Evolutionary conservation across 495 filamentous ascomycete genomes (phyloP).

Genomic region (Penicillium waksmanii): DNA sequence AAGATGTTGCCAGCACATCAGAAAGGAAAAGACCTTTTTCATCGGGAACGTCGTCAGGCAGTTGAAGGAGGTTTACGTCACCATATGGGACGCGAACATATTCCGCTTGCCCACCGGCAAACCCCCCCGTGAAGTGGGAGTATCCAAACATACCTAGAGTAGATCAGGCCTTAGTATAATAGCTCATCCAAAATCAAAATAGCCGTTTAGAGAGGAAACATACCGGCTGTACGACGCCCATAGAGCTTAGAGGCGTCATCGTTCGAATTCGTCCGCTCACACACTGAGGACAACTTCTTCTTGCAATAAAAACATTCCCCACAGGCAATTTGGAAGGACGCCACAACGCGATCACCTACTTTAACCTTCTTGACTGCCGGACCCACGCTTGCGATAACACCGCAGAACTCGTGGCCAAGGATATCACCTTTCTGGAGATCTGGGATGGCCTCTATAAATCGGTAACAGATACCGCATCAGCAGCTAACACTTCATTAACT

Average conservation of each 20-base stretch:
- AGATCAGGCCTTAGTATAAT: not conserved
- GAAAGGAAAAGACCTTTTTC: slow-evolving; percentile 85
- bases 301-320: slow-evolving; percentile 75
- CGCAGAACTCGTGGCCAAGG: slow-evolving; percentile 88
- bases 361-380: slow-evolving; percentile 59
- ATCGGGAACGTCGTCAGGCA: slow-evolving; percentile 81
- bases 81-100: slow-evolving; percentile 82
- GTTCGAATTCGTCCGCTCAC: slow-evolving; percentile 74
- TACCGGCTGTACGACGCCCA: slow-evolving; percentile 72
- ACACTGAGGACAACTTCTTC: slow-evolving; percentile 73
- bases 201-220: slow-evolving; percentile 23
- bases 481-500: no score
- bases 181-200: not conserved
- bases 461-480: not conserved
- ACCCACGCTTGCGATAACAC: slow-evolving; percentile 74
- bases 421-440: slow-evolving; percentile 84
- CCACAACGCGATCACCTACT: slow-evolving; percentile 78
- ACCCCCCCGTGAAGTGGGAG: slow-evolving; percentile 80
- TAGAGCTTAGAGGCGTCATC: slow-evolving; percentile 66
- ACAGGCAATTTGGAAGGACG: slow-evolving; percentile 81
- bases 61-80: slow-evolving; percentile 81
- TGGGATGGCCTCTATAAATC: slow-evolving; percentile 55
- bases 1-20: slow-evolving; percentile 78
- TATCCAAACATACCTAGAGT: slow-evolving; percentile 55
- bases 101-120: slow-evolving; percentile 88